Evolutionary conservation across 2,329 filamentous ascomycete genomes (phyloP), one percentile per base, ranked within the genome.

Genomic region (Cadophora malorum): DNA sequence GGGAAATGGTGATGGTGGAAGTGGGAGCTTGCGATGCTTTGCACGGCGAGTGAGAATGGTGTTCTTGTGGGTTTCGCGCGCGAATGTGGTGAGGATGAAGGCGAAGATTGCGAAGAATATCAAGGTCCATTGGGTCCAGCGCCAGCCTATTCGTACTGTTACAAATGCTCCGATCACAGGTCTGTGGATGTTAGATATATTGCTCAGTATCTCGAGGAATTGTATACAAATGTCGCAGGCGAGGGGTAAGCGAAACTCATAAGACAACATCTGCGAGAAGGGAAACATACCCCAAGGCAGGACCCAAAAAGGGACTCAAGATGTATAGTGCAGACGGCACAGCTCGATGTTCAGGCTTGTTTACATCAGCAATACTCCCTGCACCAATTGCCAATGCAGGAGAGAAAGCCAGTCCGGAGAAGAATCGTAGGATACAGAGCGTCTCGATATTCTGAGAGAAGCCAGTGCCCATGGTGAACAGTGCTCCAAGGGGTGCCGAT

Each of bases 401-500:
- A 3, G 81, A 81, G 67, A 81, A 82, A 45, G 65, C 79, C 38
- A 83, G 76, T 0, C 83, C 84, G 0, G 82, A 79, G 1, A 86
- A 73, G 67, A 86, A 84, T 0, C 84, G 80, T 61, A 85, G 83
- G 1, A 78, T 79, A 47, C 83, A 78, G 10, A 84, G 76, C 5
- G 80, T 80, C 0, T 78, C 78, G 9, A 83, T 78, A 60, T 81
- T 82, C 0, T 85, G 84, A 0, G 88, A 83, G 12, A 91, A 80
- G 0, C 88, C 90, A 66, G 88, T 90, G 0, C 86, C 89, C 67
- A 92, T 82, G 21, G 85, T 83, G 70, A 91, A 84, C n/a, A 91
- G 74, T 0, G 83, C 78, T 66, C 85, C 88, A 74, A 85, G 81
- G 0, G 83, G 62, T 60, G 82, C 85, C 0, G 81, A 81, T 0